Percentiles rank a stretch among this genome's conserved stretches.
These are phyloP conservation scores for Pythium oligandrum DNA, from an alignment of 352 stramenopile species.

Conservation along the genomic window DNA sequence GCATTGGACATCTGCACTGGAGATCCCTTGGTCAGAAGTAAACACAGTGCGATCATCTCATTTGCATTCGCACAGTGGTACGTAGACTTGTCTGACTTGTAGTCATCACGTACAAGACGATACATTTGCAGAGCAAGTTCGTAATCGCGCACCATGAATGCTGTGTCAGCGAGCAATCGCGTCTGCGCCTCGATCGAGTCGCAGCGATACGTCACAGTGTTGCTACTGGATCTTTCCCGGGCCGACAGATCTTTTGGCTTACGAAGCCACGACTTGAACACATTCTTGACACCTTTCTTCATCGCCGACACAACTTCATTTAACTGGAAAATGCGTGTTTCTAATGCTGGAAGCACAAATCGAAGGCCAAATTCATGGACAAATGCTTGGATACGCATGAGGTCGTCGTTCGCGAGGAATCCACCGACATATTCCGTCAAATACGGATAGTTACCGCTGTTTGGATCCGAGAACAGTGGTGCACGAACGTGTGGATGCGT, in stretches of 20 bases:
- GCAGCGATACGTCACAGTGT: slow-evolving; percentile 52
- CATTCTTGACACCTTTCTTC: slow-evolving; percentile 91
- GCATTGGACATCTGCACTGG: slow-evolving; percentile 84
- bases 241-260: slow-evolving; percentile 75
- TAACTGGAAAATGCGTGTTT: slow-evolving; percentile 78
- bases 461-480: slow-evolving; percentile 31
- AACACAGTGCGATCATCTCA: slow-evolving; percentile 85
- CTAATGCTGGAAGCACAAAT: slow-evolving; percentile 77
- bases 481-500: slow-evolving; percentile 62
- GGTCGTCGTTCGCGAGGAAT: slow-evolving; percentile 64
- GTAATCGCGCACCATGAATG: slow-evolving; percentile 89
- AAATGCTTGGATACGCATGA: slow-evolving; percentile 57
- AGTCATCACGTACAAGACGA: slow-evolving; percentile 87
- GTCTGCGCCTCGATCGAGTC: slow-evolving; percentile 90
- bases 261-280: slow-evolving; percentile 89
- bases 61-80: slow-evolving; percentile 81
- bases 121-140: slow-evolving; percentile 89
- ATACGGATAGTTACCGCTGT: slow-evolving; percentile 27
- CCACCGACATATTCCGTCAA: slow-evolving; percentile 27
- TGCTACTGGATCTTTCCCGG: slow-evolving; percentile 13
- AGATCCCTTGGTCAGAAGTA: slow-evolving; percentile 73
- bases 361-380: slow-evolving; percentile 71
- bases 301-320: slow-evolving; percentile 87
- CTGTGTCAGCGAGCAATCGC: slow-evolving; percentile 82
- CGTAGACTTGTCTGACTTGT: slow-evolving; percentile 85